A percentile compares a stretch with the other conserved stretches of the same genome.
phyloP scores from a whole-genome alignment of 805 yeast species.

The Starmerella stigmatis region DNA sequence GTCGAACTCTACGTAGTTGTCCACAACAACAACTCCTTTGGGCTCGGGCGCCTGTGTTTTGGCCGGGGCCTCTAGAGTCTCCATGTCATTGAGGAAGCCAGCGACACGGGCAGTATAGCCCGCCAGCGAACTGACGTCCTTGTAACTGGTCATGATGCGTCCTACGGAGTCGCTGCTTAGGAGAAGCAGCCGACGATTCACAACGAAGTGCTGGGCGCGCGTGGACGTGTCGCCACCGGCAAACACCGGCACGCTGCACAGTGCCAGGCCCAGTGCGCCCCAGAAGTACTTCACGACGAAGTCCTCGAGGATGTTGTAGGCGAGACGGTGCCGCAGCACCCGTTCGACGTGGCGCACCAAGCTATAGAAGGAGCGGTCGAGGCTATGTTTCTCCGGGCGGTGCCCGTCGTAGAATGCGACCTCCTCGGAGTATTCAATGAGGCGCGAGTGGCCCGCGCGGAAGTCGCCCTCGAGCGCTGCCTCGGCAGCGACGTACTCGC shows the following conservation, averaged over 20 bases:
- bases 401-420: slow-evolving; percentile 80
- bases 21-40: slow-evolving; percentile 25
- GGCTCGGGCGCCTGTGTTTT: not conserved
- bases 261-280: slow-evolving; percentile 88
- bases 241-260: slow-evolving; percentile 85
- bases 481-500: slow-evolving; percentile 61
- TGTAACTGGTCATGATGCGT: slow-evolving; percentile 71
- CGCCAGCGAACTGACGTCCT: slow-evolving; percentile 67
- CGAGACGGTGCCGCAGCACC: slow-evolving; percentile 64
- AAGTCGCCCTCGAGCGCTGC: slow-evolving; percentile 78
- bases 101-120: slow-evolving; percentile 73
- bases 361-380: slow-evolving; percentile 73
- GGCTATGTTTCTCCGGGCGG: slow-evolving; percentile 58
- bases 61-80: not conserved
- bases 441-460: slow-evolving; percentile 69
- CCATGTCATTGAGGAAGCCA: slow-evolving; percentile 54
- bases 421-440: slow-evolving; percentile 72
- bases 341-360: slow-evolving; percentile 65
- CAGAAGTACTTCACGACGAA: slow-evolving; percentile 84
- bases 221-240: slow-evolving; percentile 30
- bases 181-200: slow-evolving; percentile 72
- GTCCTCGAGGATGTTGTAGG: slow-evolving; percentile 72
- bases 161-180: slow-evolving; percentile 85
- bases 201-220: slow-evolving; percentile 43
- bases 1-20: slow-evolving; percentile 54